Evolutionary conservation across 108 stramenopile species (phyloP), one percentile per base, ranked within the genome.

Genomic region (Schizochytrium sp.): DNA sequence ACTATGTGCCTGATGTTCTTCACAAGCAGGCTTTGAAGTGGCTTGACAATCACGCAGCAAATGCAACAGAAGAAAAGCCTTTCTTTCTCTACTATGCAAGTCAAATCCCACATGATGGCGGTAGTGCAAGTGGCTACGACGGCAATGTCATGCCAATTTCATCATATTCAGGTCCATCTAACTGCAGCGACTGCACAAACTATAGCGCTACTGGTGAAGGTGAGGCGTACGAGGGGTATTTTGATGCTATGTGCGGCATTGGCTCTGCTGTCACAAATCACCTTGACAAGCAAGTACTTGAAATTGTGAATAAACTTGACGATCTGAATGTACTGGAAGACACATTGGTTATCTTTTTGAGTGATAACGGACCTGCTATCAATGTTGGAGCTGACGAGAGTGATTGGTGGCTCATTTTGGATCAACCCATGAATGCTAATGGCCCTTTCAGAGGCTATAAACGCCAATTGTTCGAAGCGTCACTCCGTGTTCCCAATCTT

Each of bases 31-130:
- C 76, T 42, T 17, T 83, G 50, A 40, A 17, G 50, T 83, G 76
- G 76, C 76, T 83, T 5, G 76, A 83, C n/a, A 53, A 83, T 38
- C 42, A 38, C 19, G 64, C 64, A 8, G 64, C 28, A 7, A 40
- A 83, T 40, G 45, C 59, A 17, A 60, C 47, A n/a, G 76, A 55
- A 10, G 47, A 83, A 13, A 83, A 17, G 5, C 76, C 76, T n/a
- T 83, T 83, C 2, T 83, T 83, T 42, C 47, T 83, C 5, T 83
- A 47, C 28, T 83, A 83, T 53, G 45, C 76, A 38, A 55, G 50
- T 50, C 76, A 83, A 53, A 83, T 83, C 53, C 76, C 76, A 10
- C 76, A 83, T 53, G 76, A 83, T 55, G 76, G 76, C 13, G 76
- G 76, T 38, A 4, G 53, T 5, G 76, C 38, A 5, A 83, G 50